These are phyloP conservation scores for Scytalidium sp. DNA, from an alignment of 2,329 filamentous ascomycete species.

Conservation along the genomic window DNA sequence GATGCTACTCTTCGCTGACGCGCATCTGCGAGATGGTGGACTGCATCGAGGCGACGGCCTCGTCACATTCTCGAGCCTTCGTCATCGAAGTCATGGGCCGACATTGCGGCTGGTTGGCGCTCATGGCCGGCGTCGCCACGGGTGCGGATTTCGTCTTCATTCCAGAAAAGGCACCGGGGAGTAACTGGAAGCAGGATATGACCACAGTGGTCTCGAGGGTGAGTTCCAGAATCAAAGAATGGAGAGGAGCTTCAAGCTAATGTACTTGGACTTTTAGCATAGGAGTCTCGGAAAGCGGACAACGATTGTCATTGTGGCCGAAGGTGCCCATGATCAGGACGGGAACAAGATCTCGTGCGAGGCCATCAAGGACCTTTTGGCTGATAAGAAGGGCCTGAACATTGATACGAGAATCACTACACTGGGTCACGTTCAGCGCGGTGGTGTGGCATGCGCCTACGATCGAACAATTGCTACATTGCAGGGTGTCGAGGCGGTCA, in stretches of 20 bases:
- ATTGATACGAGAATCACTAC: slow-evolving; percentile 94
- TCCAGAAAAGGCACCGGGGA: slow-evolving; percentile 83
- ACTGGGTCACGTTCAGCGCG: slow-evolving; percentile 94
- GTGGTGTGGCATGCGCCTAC: slow-evolving; percentile 88
- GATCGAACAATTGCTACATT: slow-evolving; percentile 91
- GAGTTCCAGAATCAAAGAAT: slow-evolving; percentile 21
- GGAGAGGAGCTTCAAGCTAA: slow-evolving; percentile 17
- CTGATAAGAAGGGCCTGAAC: slow-evolving; percentile 69
- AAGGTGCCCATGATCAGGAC: slow-evolving; percentile 83
- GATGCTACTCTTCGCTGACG: slow-evolving; percentile 88
- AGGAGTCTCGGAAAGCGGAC: slow-evolving; percentile 87
- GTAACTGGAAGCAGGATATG: slow-evolving; percentile 91
- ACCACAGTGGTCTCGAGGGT: slow-evolving; percentile 71
- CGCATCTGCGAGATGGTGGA: slow-evolving; percentile 96
- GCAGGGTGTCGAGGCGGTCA: slow-evolving; percentile 92
- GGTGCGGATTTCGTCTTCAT: slow-evolving; percentile 97
- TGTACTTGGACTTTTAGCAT: slow-evolving; percentile 58
- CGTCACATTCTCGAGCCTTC: slow-evolving; percentile 92
- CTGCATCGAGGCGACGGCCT: slow-evolving; percentile 92
- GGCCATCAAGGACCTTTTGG: slow-evolving; percentile 86
- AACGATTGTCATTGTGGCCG: slow-evolving; percentile 96
- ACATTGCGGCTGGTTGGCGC: slow-evolving; percentile 94
- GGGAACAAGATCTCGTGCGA: slow-evolving; percentile 79
- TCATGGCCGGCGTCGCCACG: slow-evolving; percentile 93
- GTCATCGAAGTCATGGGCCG: slow-evolving; percentile 98